Base-by-base conservation (phyloP, 1,284 basidiomycete genomes). In the Fomes fomentarius region DNA sequence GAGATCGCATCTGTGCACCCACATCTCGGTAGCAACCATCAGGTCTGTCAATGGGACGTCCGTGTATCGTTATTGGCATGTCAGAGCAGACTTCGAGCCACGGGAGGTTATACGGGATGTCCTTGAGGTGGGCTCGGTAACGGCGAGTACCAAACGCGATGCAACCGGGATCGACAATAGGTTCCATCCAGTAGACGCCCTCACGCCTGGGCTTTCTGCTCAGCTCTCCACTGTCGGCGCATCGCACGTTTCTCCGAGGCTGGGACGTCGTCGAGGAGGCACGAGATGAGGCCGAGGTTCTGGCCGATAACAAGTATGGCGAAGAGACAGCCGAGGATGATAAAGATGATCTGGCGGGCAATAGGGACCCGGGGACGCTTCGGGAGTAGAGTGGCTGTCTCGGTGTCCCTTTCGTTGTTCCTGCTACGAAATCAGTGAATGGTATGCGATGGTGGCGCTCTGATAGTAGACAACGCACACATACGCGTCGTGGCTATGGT, bases 121-220 rank as follows among this genome's bases (percentile, higher is more conserved):
- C 39, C 24, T 34, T 26, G 30, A 60, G n/a, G n/a, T 15, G 14
- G 3, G 58, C 54, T 1, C 40, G 40, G 33, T 60, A 57, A n/a
- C 35, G 47, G 5, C 54, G 33, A 19, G 35, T 51, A 21, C 51
- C 50, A 31, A 49, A 50, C 11, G 55, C 35, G n/a, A 33, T 14
- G 35, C 58, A 60, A 1, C 41, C 21, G n/a, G 37, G 22, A 17
- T 49, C 38, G 10, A 38, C 47, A 5, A 35, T 42, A n/a, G 40
- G 39, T 22, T 31, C 31, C 3, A 44, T 47, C 58, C 58, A 60
- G 30, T 44, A 41, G 21, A 52, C 21, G 8, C 52, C 52, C 25
- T 45, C 19, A 12, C 47, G 31, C 12, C 28, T 30, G 28, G 7
- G 28, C 28, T 30, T 30, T 30, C 7, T 12, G 28, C 50, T 43